Base-by-base conservation (phyloP, 177 flowering plant species). In the Tripterygium wilfordii region DNA sequence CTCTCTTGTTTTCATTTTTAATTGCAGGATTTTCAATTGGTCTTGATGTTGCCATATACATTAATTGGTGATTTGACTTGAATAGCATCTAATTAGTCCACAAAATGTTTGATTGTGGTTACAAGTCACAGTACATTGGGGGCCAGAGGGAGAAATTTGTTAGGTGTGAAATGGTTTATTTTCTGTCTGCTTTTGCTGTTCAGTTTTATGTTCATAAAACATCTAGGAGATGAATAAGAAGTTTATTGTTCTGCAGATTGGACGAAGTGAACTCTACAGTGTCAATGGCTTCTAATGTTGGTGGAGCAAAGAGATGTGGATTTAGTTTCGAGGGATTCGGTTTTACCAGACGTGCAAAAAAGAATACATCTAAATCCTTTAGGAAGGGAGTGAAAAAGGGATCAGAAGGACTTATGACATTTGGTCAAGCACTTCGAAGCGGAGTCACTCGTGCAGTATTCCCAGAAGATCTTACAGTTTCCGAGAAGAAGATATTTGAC, bases 401-500 rank as follows among this genome's bases (percentile, higher is more conserved):
- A 25, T 71, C 85, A 8, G 69, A 67, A 49, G 84, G 77, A 27
- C 62, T 78, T 2, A 51, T 25, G 37, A 68, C 72, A 7, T 27
- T 73, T 29, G 75, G 82, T 7, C 42, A 54, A 52, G 48, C 78
- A 28, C 56, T 78, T 2, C 62, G 43, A 53, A 36, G 66, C 6
- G 78, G 71, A 14, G 80, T 78, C 32, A 54, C 77, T 3, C 36
- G 68, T 1, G 82, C 76, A 16, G 74, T 81, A 17, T 74, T 79
- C 45, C 88, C 88, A 0, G 79, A 78, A 48, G 88, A 81, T 58
- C 78, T 81, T 16, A 71, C 51, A 49, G 84, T 78, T 1, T 71
- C 84, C n/a, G 70, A 75, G 16, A 63, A 57, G 24, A 70, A 54
- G 48, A 70, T 81, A 42, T 78, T 78, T 52, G 82, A 81, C 38